A percentile compares a stretch with the other conserved stretches of the same genome.
These are phyloP conservation scores for Theobroma cacao DNA, from an alignment of 345 rosid genomes.

Conservation along the genomic window DNA sequence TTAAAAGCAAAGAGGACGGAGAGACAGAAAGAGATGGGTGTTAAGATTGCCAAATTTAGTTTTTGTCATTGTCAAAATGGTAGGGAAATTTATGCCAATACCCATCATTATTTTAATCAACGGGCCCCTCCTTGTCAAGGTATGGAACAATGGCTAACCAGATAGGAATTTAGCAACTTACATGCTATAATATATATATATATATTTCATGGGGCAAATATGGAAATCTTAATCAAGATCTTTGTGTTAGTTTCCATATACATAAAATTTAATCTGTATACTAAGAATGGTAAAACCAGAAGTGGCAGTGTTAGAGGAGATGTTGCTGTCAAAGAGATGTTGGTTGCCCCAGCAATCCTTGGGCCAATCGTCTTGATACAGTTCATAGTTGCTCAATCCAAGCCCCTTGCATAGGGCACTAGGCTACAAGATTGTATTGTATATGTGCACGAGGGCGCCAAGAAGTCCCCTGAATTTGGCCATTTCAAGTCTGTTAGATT, in stretches of 20 bases:
- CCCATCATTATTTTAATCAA: background rate
- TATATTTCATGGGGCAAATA: background rate
- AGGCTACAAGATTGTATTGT: background rate
- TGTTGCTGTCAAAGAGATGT: background rate
- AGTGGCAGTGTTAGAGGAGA: background rate
- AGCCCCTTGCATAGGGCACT: no score
- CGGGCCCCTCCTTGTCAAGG: background rate
- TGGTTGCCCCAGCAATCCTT: background rate
- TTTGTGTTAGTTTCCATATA: background rate
- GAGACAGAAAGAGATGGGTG: background rate
- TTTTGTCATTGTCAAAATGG: background rate
- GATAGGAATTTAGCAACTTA: background rate
- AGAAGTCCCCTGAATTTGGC: no score
- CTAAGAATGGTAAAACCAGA: background rate
- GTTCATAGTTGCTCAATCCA: background rate
- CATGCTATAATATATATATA: no score
- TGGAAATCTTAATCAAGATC: background rate
- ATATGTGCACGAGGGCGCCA: background rate
- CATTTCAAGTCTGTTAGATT: background rate
- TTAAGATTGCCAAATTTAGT: background rate
- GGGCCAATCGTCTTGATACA: background rate
- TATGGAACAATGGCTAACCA: background rate
- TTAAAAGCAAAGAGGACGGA: slow-evolving; percentile 3
- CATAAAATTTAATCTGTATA: background rate
- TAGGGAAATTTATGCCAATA: background rate